Conservation (phyloP, 768 basidiomycete species). For the Sarcomyxa edulis region DNA sequence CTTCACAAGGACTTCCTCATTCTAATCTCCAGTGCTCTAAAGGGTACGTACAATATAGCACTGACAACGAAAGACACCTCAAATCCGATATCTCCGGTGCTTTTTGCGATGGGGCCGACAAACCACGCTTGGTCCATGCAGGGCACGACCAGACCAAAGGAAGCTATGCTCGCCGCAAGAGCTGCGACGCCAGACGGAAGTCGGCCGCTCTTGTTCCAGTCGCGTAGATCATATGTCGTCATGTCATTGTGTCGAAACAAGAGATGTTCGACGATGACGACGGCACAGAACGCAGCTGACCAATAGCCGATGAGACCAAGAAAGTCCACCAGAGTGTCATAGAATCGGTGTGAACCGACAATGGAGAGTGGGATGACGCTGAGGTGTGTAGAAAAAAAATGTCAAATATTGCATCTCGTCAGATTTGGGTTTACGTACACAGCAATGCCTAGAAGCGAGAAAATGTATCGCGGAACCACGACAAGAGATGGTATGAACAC, state of each 20-base stretch:
- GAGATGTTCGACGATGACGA: constrained; percentile 63
- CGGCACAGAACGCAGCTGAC: constrained; percentile 50
- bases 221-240: constrained; percentile 37
- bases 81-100: constrained; percentile 69
- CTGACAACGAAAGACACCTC: constrained; percentile 50
- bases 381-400: not conserved
- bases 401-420: not conserved
- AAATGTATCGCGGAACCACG: constrained; percentile 62
- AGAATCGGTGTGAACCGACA: constrained; percentile 64
- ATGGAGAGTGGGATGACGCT: constrained; percentile 69
- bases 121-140: constrained; percentile 73
- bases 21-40: constrained; percentile 35
- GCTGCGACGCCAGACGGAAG: constrained; percentile 67
- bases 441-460: constrained; percentile 57
- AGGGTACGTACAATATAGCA: constrained; percentile 39
- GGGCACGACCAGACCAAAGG: constrained; percentile 55
- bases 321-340: constrained; percentile 56
- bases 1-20: constrained; percentile 6
- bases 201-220: constrained; percentile 48
- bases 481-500: constrained; percentile 48
- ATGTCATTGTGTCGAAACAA: constrained; percentile 51
- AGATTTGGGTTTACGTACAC: constrained; percentile 40
- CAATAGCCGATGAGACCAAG: constrained; percentile 55
- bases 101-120: constrained; percentile 58
- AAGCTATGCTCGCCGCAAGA: constrained; percentile 39